These are phyloP conservation scores for Aspergillus proliferans DNA, from an alignment of 2,329 filamentous ascomycete genomes.

Conservation along the genomic window DNA sequence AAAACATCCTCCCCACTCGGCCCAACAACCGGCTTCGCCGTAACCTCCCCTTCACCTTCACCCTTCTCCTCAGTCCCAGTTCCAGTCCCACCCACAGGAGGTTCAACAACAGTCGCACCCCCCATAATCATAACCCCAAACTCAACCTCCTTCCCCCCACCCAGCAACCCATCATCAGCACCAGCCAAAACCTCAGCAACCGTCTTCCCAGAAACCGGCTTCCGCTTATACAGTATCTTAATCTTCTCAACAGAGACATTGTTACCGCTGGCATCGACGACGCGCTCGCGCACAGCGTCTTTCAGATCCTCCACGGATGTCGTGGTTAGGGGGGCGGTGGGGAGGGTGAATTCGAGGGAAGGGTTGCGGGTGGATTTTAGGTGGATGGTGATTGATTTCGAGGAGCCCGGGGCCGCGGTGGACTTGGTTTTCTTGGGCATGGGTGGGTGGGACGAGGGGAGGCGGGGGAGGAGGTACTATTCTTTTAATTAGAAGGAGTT, in stretches of 20 bases:
- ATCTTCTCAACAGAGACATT: constrained; percentile 60
- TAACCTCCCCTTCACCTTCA: constrained; percentile 11
- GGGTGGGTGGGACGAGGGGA: constrained; percentile 36
- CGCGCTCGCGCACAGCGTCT: constrained; percentile 56
- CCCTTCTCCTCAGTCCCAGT: constrained; percentile 14
- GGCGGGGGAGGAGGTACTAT: constrained; percentile 44
- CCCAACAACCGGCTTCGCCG: constrained; percentile 41
- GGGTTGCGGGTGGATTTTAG: constrained; percentile 64
- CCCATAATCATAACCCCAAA: constrained; percentile 85
- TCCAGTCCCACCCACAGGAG: constrained; percentile 25
- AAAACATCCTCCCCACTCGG: constrained; percentile 57
- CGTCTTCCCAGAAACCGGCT: constrained; percentile 74
- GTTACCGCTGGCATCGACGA: constrained; percentile 43
- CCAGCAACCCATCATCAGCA: constrained; percentile 40
- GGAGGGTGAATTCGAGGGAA: constrained; percentile 60
- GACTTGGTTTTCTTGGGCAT: constrained; percentile 38
- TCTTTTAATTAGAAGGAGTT: background rate
- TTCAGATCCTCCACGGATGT: constrained; percentile 79
- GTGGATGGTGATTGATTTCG: constrained; percentile 32
- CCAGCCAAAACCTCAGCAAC: constrained; percentile 64
- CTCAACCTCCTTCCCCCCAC: constrained; percentile 53
- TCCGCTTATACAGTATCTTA: constrained; percentile 79
- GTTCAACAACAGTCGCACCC: constrained; percentile 50
- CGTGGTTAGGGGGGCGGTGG: constrained; percentile 53
- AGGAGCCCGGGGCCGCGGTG: constrained; percentile 30